Evolutionary conservation across 1,284 basidiomycete species (phyloP).

Genomic region (Cryptococcus wingfieldii): DNA sequence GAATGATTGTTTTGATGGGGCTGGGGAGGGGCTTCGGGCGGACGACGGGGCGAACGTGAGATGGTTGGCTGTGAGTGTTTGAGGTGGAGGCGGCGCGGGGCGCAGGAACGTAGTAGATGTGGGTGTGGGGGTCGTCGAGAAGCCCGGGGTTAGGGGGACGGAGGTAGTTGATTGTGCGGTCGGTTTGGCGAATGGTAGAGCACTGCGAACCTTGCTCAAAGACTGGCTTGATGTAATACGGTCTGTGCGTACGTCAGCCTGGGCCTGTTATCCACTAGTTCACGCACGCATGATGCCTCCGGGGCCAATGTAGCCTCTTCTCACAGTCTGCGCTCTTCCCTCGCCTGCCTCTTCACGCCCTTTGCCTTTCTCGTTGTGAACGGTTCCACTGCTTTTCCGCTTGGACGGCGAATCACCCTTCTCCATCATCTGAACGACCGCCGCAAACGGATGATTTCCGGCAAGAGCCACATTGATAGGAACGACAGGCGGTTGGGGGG

Average conservation of each 20-base stretch:
- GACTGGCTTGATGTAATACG: slow-evolving; percentile 6
- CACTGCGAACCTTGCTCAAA: slow-evolving; percentile 4
- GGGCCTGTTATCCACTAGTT: not conserved
- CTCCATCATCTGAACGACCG: slow-evolving; percentile 18
- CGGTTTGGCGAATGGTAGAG: not conserved
- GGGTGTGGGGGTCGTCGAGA: slow-evolving; percentile 4
- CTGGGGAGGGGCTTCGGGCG: slow-evolving; percentile 7
- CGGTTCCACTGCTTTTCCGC: not conserved
- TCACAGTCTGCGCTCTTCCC: slow-evolving; percentile 19
- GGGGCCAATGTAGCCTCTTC: slow-evolving; percentile 21
- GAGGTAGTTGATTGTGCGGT: not conserved
- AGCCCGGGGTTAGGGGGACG: not conserved
- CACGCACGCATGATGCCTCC: slow-evolving; percentile 21
- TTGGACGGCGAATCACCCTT: slow-evolving; percentile 12
- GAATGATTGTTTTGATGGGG: not conserved
- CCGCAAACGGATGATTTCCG: slow-evolving; percentile 9
- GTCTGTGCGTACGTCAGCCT: not conserved
- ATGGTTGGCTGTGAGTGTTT: slow-evolving; percentile 1
- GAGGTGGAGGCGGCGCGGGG: slow-evolving; percentile 13
- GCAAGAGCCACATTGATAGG: not conserved
- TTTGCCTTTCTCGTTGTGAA: slow-evolving; percentile 8
- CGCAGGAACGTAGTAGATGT: slow-evolving; percentile 13
- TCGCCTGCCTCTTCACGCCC: slow-evolving; percentile 1
- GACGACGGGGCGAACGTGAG: slow-evolving; percentile 13
- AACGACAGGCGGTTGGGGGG: not conserved